These are phyloP conservation scores for Hygrophoropsis aurantiaca DNA, from an alignment of 768 basidiomycete species.

Conservation along the genomic window DNA sequence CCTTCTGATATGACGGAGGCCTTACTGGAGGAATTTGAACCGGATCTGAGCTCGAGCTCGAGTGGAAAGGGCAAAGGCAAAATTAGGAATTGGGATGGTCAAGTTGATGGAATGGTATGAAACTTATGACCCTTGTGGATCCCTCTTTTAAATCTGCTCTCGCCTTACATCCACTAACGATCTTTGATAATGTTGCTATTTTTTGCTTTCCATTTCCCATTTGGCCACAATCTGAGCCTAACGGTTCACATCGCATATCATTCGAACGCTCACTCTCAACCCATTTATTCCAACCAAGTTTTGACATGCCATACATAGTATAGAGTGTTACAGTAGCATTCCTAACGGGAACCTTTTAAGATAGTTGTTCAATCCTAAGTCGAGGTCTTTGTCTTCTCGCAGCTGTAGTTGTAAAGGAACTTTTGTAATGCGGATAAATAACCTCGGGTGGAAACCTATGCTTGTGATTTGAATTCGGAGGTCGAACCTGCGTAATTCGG, in stretches of 20 bases:
- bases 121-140: too few species aligned
- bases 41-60: conserved; percentile 25
- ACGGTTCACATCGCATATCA: conserved; percentile 18
- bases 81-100: conserved; percentile 46
- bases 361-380: conserved; percentile 2
- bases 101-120: conserved; percentile 11
- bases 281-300: conserved; percentile 16
- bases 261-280: conserved; percentile 20
- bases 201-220: neutral
- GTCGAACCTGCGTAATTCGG: too few species aligned
- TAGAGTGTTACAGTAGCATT: conserved; percentile 33
- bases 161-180: neutral
- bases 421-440: too few species aligned
- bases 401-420: too few species aligned
- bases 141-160: too few species aligned
- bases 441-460: too few species aligned
- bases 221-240: neutral
- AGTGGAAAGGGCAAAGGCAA: conserved; percentile 68
- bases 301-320: conserved; percentile 32
- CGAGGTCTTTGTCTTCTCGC: too few species aligned
- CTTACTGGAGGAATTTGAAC: conserved; percentile 15
- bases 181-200: conserved; percentile 1
- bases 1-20: conserved; percentile 20
- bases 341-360: conserved; percentile 15
- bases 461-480: too few species aligned